Conservation (phyloP, 2,329 filamentous ascomycete species). For the Neospermospora avenae region DNA sequence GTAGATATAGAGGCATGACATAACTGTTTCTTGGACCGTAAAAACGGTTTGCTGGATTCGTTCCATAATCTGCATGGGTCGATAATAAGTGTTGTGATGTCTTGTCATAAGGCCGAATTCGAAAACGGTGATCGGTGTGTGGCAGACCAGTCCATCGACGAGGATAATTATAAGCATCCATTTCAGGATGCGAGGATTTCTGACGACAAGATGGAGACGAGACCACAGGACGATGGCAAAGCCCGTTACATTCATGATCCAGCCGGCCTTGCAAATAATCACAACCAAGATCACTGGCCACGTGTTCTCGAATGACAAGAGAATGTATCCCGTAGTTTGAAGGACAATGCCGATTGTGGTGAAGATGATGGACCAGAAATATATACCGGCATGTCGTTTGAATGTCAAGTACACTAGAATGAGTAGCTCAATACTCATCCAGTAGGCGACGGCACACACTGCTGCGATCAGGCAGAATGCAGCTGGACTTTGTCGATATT, state of each 20-base stretch:
- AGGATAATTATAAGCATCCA: not conserved
- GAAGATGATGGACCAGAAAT: constrained; percentile 2
- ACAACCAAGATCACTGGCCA: not conserved
- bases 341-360: not conserved
- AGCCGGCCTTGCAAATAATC: constrained; percentile 1
- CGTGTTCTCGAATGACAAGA: not conserved
- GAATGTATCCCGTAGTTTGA: not conserved
- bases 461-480: not conserved
- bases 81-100: not conserved
- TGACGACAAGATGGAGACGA: not conserved
- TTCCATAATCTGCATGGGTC: constrained; percentile 5
- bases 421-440: not conserved
- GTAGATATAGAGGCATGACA: constrained; percentile 2
- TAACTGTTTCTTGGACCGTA: not conserved
- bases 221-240: constrained; percentile 5
- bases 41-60: constrained; percentile 2
- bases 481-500: not conserved
- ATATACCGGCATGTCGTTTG: not conserved
- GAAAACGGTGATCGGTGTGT: not conserved
- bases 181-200: not conserved
- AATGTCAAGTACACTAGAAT: not conserved
- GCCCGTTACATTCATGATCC: not conserved
- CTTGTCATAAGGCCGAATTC: constrained; percentile 2
- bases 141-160: not conserved
- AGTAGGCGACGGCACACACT: not conserved